Evolutionary conservation across 768 basidiomycete genomes (phyloP), one percentile per base, ranked within the genome.

Genomic region (Mycena pura): DNA sequence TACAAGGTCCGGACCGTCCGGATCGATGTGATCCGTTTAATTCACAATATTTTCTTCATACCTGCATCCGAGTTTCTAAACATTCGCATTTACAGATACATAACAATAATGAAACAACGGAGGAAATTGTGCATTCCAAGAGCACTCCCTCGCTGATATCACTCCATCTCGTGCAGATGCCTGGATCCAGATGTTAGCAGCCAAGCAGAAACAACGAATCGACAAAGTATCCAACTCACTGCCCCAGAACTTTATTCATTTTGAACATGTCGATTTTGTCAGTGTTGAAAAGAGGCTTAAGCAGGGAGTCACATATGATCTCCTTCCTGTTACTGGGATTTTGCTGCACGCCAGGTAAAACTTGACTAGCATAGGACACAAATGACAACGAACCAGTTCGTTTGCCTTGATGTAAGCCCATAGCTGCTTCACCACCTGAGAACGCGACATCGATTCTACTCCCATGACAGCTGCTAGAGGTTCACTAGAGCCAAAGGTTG

Each of bases 221-320:
- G 36, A 43, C 3, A 14, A 46, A 15, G 24, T 10, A 1, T 27
- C 10, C 40, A 36, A 77, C 84, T 73, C 67, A 94, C 90, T 88
- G 80, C 71, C 91, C 90, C 57, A 96, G 78, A 25, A 90, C 83
- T 75, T 96, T 94, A 82, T 96, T 96, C 95, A 96, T 96, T 66
- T 82, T 87, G 78, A 96, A 96, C 93, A 96, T 96, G 75, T 93
- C 87, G 57, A 97, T 86, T 72, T 87, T 91, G 64, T 93, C 91
- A 13, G 85, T 83, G 57, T 83, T 84, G 73, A 98, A 96, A 21
- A 96, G 84, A 6, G 88, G 85, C 68, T 82, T 83, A 66, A 97
- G 71, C 17, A 74, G 78, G 17, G 82, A 78, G 73, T 98, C 95
- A 69, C 95, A 96, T 2, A 94, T 65, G 62, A 98, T 97, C 73